phyloP scores from a whole-genome alignment of 2,329 filamentous ascomycete genomes.

The Ophiognomonia clavigignenti-juglandacearum region DNA sequence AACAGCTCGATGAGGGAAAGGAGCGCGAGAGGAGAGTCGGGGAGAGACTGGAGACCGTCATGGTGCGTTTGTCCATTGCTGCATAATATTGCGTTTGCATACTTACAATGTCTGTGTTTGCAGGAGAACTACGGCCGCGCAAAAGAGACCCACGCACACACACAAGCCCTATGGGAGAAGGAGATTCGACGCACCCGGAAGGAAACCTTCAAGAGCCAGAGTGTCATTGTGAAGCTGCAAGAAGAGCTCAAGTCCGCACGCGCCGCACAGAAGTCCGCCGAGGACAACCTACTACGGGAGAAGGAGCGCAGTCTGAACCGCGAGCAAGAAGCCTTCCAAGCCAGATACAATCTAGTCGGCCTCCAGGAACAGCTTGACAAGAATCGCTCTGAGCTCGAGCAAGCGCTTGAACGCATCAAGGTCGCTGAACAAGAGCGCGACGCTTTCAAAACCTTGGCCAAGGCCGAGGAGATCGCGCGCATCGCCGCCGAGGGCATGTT shows the following conservation, averaged over 20 bases:
- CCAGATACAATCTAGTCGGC: slow-evolving; percentile 60
- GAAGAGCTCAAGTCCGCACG: slow-evolving; percentile 65
- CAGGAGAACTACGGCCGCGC: slow-evolving; percentile 67
- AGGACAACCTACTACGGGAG: slow-evolving; percentile 58
- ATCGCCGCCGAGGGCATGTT: slow-evolving; percentile 69
- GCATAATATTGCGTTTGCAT: background rate
- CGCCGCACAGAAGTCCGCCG: slow-evolving; percentile 45
- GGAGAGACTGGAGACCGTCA: slow-evolving; percentile 62
- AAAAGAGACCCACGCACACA: slow-evolving; percentile 65
- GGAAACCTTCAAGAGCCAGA: slow-evolving; percentile 72
- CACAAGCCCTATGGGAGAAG: slow-evolving; percentile 66
- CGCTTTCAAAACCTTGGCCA: slow-evolving; percentile 64
- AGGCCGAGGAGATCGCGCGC: slow-evolving; percentile 68
- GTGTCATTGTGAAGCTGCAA: slow-evolving; percentile 63
- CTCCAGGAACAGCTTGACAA: slow-evolving; percentile 52
- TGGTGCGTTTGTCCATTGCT: slow-evolving; percentile 45
- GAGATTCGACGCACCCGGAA: slow-evolving; percentile 66
- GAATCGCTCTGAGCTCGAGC: slow-evolving; percentile 38
- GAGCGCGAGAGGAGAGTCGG: slow-evolving; percentile 62
- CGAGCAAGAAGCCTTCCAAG: slow-evolving; percentile 66
- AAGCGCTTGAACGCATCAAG: slow-evolving; percentile 57
- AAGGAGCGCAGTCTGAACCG: slow-evolving; percentile 55
- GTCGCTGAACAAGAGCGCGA: slow-evolving; percentile 70
- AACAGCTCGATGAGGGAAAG: slow-evolving; percentile 58
- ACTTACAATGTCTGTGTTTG: background rate